phyloP scores from a whole-genome alignment of 108 stramenopile species.

The Bacterosira constricta region DNA sequence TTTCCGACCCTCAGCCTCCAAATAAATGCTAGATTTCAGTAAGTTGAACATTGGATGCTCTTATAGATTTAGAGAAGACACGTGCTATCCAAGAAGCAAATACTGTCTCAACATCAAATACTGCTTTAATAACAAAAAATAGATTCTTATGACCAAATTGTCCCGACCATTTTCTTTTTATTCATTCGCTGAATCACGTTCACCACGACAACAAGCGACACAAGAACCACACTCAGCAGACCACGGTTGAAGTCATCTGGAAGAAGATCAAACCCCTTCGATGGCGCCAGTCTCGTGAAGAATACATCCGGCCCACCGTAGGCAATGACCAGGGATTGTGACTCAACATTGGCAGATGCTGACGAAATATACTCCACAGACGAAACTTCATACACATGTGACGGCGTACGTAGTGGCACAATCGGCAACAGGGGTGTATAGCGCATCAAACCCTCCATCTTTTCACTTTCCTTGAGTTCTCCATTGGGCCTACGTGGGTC shows the following conservation, averaged over 20 bases:
- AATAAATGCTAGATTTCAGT: too few species aligned
- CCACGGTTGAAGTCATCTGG: constrained; percentile 83
- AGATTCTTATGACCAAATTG: constrained; percentile 32
- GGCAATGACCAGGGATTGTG: constrained; percentile 75
- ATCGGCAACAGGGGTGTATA: constrained; percentile 79
- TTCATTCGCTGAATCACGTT: constrained; percentile 61
- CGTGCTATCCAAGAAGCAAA: too few species aligned
- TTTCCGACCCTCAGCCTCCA: too few species aligned
- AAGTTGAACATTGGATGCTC: too few species aligned
- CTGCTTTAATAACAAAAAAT: too few species aligned
- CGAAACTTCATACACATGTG: constrained; percentile 70
- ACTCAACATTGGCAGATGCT: constrained; percentile 77
- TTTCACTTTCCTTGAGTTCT: constrained; percentile 76
- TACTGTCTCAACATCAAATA: too few species aligned
- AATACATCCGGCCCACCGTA: constrained; percentile 89
- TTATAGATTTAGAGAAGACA: too few species aligned
- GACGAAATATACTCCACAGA: constrained; percentile 57
- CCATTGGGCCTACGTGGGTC: constrained; percentile 92
- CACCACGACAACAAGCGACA: constrained; percentile 59
- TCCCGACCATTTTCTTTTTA: constrained; percentile 53
- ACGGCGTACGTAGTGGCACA: constrained; percentile 59
- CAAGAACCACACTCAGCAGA: constrained; percentile 62
- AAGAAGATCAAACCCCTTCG: constrained; percentile 86
- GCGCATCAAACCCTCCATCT: constrained; percentile 77
- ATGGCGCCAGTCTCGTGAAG: constrained; percentile 82